Evolutionary conservation across 805 yeast genomes (phyloP).

Genomic region (Starmerella asiatica): DNA sequence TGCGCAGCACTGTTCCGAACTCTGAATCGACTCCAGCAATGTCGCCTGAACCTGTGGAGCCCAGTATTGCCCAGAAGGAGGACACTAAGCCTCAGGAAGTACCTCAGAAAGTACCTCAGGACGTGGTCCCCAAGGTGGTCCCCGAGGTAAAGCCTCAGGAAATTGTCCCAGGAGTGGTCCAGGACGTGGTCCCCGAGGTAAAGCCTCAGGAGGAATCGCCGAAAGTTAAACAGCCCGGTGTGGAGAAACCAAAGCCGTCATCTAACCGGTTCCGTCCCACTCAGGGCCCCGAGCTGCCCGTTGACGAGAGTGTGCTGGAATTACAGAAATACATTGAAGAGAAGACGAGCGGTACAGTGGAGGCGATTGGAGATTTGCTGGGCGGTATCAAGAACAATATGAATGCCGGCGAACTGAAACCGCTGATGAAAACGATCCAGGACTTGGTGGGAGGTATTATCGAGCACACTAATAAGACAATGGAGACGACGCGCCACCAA

Average conservation of each 20-base stretch:
- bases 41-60: not conserved
- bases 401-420: conserved; percentile 58
- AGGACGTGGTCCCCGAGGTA: no score
- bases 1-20: not conserved
- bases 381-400: conserved; percentile 38
- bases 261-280: conserved; percentile 3
- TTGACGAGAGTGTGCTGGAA: conserved; percentile 77
- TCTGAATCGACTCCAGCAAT: not conserved
- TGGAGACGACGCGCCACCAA: conserved; percentile 69
- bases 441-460: conserved; percentile 75
- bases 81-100: not conserved
- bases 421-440: conserved; percentile 62
- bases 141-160: no score
- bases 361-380: conserved; percentile 72
- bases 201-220: not conserved
- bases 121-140: no score
- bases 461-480: conserved; percentile 66
- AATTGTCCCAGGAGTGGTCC: no score
- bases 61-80: not conserved
- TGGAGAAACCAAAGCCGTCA: not conserved
- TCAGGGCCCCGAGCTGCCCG: conserved; percentile 26
- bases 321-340: conserved; percentile 77
- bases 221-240: not conserved
- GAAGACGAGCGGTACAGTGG: conserved; percentile 82
- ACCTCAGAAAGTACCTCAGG: not conserved